Conservation (phyloP, 441 rosid species). For the Mallotus japonicus region DNA sequence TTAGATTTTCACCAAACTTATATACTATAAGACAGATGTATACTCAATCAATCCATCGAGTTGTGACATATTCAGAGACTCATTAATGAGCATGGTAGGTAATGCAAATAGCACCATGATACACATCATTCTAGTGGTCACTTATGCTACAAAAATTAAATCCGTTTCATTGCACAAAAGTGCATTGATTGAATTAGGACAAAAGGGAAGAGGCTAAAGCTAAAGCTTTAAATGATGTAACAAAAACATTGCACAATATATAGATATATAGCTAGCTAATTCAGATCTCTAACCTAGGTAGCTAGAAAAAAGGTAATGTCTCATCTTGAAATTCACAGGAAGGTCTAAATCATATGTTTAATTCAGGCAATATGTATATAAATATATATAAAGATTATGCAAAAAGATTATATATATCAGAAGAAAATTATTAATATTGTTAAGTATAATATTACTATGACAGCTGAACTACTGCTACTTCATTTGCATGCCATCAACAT, state of each 20-base stretch:
- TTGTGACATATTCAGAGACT: no score
- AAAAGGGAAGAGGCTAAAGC: background rate
- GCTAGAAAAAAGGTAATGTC: slow-evolving; percentile 5
- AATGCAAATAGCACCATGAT: no score
- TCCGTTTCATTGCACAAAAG: background rate
- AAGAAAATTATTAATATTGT: slow-evolving; percentile 2
- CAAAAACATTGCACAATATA: no score
- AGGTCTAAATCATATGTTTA: slow-evolving; percentile 9
- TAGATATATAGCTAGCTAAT: background rate
- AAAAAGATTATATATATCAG: background rate
- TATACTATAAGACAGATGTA: no score
- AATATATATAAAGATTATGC: background rate
- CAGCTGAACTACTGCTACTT: slow-evolving; percentile 24
- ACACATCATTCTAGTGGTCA: no score
- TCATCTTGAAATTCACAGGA: background rate
- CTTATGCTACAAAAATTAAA: slow-evolving; percentile 3
- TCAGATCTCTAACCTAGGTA: slow-evolving; percentile 1
- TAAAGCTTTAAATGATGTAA: background rate
- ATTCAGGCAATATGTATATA: background rate
- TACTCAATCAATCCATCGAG: no score
- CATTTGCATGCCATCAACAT: slow-evolving; percentile 21
- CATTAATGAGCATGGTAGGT: no score
- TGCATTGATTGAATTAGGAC: slow-evolving; percentile 5
- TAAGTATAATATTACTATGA: slow-evolving; percentile 10
- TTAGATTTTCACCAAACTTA: no score